phyloP scores from a whole-genome alignment of 116 monocot genomes.

The Posidonia oceanica region DNA sequence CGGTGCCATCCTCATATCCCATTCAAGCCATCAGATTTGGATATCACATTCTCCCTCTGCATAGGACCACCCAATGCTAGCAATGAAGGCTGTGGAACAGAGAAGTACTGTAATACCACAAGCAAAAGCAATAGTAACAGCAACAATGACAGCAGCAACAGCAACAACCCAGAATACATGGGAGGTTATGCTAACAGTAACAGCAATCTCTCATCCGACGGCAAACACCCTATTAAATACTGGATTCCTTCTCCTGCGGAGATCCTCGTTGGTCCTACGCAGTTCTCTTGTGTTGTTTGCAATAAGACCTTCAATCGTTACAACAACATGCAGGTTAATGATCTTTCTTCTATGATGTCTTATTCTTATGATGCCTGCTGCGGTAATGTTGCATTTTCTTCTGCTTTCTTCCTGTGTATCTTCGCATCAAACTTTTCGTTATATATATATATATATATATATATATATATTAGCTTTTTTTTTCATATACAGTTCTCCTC shows the following conservation, averaged over 20 bases:
- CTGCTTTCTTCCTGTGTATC: neutral
- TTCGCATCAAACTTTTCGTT: too few relatives aligned
- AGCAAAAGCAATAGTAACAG: neutral
- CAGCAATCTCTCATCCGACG: neutral
- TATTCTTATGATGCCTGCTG: neutral
- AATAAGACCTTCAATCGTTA: constrained; percentile 75
- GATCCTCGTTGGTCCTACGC: constrained; percentile 62
- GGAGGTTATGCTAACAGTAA: neutral
- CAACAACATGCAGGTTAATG: constrained; percentile 79
- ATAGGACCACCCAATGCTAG: neutral
- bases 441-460: neutral
- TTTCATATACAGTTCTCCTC: too few relatives aligned
- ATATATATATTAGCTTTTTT: too few relatives aligned
- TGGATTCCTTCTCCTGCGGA: constrained; percentile 75
- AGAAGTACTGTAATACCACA: neutral
- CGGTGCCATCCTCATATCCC: neutral
- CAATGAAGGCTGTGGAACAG: neutral
- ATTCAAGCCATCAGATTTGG: neutral
- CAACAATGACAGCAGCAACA: neutral
- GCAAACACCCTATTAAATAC: constrained; percentile 23
- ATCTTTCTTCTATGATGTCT: neutral
- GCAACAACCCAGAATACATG: neutral
- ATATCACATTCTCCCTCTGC: constrained; percentile 3
- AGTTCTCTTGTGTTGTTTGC: constrained; percentile 79
- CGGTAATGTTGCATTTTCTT: neutral